phyloP scores from a whole-genome alignment of 345 rosid genomes.

The Cardiospermum halicacabum region DNA sequence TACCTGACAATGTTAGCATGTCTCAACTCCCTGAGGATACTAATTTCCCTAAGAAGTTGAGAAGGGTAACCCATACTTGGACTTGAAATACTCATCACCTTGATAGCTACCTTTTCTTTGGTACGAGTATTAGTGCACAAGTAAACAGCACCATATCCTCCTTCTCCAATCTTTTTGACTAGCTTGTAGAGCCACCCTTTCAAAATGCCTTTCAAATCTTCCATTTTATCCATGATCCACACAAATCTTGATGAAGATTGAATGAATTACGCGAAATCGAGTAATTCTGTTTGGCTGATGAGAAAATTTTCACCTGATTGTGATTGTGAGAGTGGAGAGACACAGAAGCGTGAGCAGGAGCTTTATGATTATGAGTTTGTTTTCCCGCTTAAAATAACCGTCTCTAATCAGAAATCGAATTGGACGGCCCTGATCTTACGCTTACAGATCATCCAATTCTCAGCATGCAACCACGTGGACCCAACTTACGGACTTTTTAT shows the following conservation, averaged over 20 bases:
- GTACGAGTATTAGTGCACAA: not conserved
- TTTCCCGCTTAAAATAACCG: not conserved
- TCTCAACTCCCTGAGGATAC: not conserved
- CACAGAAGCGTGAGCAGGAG: too few species aligned
- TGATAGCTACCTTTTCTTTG: conserved; percentile 1
- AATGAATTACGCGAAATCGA: too few species aligned
- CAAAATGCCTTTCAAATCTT: conserved; percentile 1
- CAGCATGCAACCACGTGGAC: too few species aligned
- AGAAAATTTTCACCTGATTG: conserved; percentile 3
- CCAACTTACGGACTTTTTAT: too few species aligned
- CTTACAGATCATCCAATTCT: too few species aligned
- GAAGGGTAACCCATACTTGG: not conserved
- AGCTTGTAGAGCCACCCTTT: not conserved
- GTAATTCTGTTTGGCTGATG: not conserved
- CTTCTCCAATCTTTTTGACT: conserved; percentile 1
- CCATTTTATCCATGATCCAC: conserved; percentile 6
- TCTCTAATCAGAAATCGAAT: not conserved
- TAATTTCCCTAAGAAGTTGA: not conserved
- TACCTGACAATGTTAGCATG: conserved; percentile 14
- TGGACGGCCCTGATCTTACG: not conserved
- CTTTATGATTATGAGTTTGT: too few species aligned
- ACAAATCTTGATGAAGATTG: not conserved
- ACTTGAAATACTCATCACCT: not conserved
- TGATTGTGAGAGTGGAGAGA: not conserved
- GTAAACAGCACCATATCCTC: not conserved